Base-by-base conservation (phyloP, 371 early-diverging fungal genomes). In the Mucor ambiguus region DNA sequence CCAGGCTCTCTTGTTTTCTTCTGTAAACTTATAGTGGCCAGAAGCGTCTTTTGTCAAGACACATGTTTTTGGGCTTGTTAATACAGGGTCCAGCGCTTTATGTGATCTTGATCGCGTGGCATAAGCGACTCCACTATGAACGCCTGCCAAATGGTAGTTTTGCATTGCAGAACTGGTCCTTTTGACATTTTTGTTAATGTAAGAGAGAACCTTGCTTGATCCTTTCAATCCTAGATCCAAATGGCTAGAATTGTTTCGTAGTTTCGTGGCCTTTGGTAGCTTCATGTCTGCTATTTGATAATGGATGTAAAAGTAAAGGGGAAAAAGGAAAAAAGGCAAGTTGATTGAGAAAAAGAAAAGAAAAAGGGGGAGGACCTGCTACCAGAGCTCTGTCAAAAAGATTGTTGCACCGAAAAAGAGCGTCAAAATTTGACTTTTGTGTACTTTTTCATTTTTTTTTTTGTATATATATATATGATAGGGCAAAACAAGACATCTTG, bases 1-100 rank as follows among this genome's bases (percentile, higher is more conserved):
- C 68, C 68, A 68, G 16, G 68, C 63, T 6, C 32, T 41, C 24
- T 29, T 64, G 4, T 32, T 29, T 10, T 57, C 43, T 10, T 41
- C 44, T 6, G 3, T 52, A 6, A 52, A 52, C 14, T 28, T 52
- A 16, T 3, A 60, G 4, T 14, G 18, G 0, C 60, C 44, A 44
- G 44, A 29, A 9, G 18, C 20, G 18, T n/a, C 43, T 12, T 7
- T 46, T 30, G 16, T 43, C 30, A 60, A 32, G 30, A 60, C 52
- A 52, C 52, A 52, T 0, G 46, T 11, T 2, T 1, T 46, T 52
- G 52, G 3, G 1, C 26, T 60, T 3, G 60, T 2, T 3, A 29
- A 44, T 32, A 3, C n/a, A 33, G 16, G 30, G 6, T 55, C 48
- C 33, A 33, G 9, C 12, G 11, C 60, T 46, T 10, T 11, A 43